Evolutionary conservation across 208 protist species (phyloP), one percentile per base, ranked within the genome.

Genomic region (Endotrypanum monterogeii): DNA sequence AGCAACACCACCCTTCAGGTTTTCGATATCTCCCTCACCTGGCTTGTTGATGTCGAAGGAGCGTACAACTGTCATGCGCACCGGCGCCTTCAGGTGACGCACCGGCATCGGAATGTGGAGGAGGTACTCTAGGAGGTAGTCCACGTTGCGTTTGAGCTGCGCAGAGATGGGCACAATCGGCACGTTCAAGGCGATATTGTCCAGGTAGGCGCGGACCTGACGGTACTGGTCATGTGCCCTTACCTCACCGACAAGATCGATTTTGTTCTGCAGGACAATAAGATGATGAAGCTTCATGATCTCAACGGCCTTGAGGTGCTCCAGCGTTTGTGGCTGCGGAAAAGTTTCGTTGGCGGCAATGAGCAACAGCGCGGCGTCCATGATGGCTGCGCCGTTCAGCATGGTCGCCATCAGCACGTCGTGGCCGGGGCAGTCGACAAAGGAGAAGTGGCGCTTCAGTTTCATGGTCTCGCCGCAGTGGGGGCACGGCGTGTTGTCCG

Each of bases 371-470:
- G 99, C 99, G 18, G 99, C 99, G 83, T 99, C 99, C 99, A 99
- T 99, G 78, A 99, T 99, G 72, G 99, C 98, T 25, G 99, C 99
- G 72, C 98, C 99, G 96, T 99, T 99, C 48, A 99, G 95, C 99
- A 99, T 99, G 58, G 99, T 99, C 32, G 99, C 98, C 99, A 99
- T 99, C 55, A 99, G 97, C 87, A 99, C 98, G 91, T 99, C 99
- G 93, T 99, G 99, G 67, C 98, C 98, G 55, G 99, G 98, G 88
- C 99, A 99, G 91, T 99, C 99, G 28, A 99, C 99, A 87, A 99
- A 99, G 51, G 98, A 99, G 58, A 99, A 98, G 84, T 99, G 98
- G 50, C 98, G 85, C 67, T 84, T 83, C 66, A 98, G 85, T 68
- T 80, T 89, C 83, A 97, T 89, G 66, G 82, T 61, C 57, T 78